phyloP scores from a whole-genome alignment of 2,329 filamentous ascomycete species.

The Epichloe bromicola region DNA sequence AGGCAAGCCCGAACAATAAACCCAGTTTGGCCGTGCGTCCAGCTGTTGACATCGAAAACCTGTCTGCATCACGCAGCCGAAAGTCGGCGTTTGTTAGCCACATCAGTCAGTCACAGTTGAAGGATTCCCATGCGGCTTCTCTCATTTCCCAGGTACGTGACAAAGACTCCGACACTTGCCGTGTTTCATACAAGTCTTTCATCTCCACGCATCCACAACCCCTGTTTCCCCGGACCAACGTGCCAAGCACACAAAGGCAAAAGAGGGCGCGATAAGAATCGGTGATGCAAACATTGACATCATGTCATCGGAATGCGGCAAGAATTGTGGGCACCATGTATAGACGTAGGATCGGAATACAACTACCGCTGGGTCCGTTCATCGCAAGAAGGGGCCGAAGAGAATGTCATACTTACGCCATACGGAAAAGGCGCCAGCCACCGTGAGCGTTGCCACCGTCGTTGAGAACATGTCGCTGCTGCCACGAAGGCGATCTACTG shows the following conservation, averaged over 20 bases:
- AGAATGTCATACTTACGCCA: conserved; percentile 50
- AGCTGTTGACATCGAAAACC: conserved; percentile 64
- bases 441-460: conserved; percentile 67
- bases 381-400: background rate
- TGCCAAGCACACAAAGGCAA: background rate
- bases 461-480: conserved; percentile 69
- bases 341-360: background rate
- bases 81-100: conserved; percentile 16
- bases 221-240: background rate
- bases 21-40: conserved; percentile 71
- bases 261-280: background rate
- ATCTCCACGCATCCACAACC: background rate
- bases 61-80: conserved; percentile 39
- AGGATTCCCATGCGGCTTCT: conserved; percentile 3
- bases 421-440: conserved; percentile 76
- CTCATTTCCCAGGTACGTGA: conserved; percentile 7
- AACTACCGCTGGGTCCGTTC: background rate
- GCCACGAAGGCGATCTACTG: conserved; percentile 51
- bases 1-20: conserved; percentile 63
- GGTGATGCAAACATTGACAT: background rate
- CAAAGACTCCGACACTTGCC: conserved; percentile 9
- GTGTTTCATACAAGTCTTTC: background rate
- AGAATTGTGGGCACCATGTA: background rate
- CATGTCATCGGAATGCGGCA: background rate
- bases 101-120: background rate